Evolutionary conservation across 2,329 filamentous ascomycete genomes (phyloP), one percentile per base, ranked within the genome.

Genomic region (Pseudocercospora eumusae): DNA sequence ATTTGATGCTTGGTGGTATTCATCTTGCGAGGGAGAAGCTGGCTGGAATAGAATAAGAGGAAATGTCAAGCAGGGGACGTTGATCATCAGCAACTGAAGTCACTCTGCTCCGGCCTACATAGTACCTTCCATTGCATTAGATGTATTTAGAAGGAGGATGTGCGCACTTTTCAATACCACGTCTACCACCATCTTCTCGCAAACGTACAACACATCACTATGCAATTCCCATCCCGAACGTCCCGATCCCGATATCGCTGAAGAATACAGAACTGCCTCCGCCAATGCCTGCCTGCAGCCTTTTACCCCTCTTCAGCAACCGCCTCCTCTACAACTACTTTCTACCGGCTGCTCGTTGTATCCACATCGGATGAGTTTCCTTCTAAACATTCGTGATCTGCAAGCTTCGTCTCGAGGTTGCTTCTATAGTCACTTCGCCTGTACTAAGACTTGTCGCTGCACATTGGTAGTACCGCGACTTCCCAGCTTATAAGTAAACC

Each of bases 1-100:
- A 73, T 64, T 13, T 59, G 62, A 50, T 72, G 64, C 18, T 59
- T 10, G n/a, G 64, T 69, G 3, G 65, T 71, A 6, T 66, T 47
- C 68, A 71, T 71, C 23, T 23, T 60, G 36, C 25, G 27, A 4
- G 49, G n/a, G 27, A 62, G n/a, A 8, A 56, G 36, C 9, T 62
- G 56, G 6, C 52, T 44, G 23, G 56, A 8, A 28, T 36, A 25
- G 8, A 45, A 13, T 9, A 15, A 18, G 20, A 21, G 53, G 20
- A 21, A 8, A 56, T 40, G 53, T 21, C 21, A 54, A 20, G 42
- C 21, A 54, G 27, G 11, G 11, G n/a, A 31, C 4, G 50, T 15
- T 15, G 11, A 36, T 36, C 13, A 36, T 36, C 18, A 45, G 42
- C 42, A 57, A 23, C 31, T 57, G 55, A 57, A 57, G 55, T 57